These are phyloP conservation scores for Castanea crenata DNA, from an alignment of 306 rosid genomes.

Conservation along the genomic window DNA sequence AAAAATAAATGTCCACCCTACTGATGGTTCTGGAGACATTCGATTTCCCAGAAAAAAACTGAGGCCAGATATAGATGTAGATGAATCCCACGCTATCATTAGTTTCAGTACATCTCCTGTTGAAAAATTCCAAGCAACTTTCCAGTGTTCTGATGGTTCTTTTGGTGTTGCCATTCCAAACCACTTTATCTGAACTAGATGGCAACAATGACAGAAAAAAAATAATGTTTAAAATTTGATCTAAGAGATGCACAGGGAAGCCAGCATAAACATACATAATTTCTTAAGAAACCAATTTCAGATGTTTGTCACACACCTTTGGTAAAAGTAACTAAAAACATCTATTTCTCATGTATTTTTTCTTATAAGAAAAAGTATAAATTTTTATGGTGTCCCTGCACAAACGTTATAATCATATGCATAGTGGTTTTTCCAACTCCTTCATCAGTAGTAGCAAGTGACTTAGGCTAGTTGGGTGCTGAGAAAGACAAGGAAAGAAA, in stretches of 20 bases:
- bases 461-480: neutral
- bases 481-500: neutral
- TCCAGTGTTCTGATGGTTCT: slow-evolving; percentile 63
- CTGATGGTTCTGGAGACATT: slow-evolving; percentile 57
- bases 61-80: slow-evolving; percentile 49
- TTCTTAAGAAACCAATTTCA: neutral
- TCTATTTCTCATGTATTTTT: neutral
- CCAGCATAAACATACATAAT: neutral
- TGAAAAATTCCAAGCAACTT: slow-evolving; percentile 73
- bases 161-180: slow-evolving; percentile 81
- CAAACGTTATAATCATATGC: neutral
- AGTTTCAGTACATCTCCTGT: slow-evolving; percentile 65
- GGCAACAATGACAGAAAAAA: slow-evolving; percentile 34
- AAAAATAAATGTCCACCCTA: slow-evolving; percentile 25
- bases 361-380: neutral
- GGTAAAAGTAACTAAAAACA: too few relatives aligned
- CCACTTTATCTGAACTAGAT: slow-evolving; percentile 90
- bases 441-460: neutral
- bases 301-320: neutral
- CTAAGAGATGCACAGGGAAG: slow-evolving; percentile 4
- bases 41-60: slow-evolving; percentile 52
- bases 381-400: neutral
- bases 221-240: slow-evolving; percentile 28
- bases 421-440: too few relatives aligned
- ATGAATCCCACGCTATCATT: slow-evolving; percentile 54